Evolutionary conservation across 345 rosid species (phyloP), one percentile per base, ranked within the genome.

Genomic region (Heritiera fomes): DNA sequence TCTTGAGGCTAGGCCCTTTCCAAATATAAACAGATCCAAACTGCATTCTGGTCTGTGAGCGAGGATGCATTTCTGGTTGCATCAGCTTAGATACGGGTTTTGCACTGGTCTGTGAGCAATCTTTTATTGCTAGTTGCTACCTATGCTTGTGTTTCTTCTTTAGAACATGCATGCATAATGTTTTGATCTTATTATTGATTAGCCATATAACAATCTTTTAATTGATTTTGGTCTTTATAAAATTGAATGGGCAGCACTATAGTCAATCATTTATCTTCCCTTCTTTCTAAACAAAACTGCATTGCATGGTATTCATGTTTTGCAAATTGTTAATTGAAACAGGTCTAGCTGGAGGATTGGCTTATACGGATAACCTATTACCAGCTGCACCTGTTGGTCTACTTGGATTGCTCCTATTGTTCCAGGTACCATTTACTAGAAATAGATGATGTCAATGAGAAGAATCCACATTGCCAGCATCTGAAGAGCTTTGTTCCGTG

Each of bases 311-410:
- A 59, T n/a, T 2, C 2, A 49, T 71, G 66, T 45, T 73, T 38
- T 30, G 18, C 15, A n/a, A 76, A 18, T 43, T 82, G 52, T 69
- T 63, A 14, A 66, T 75, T 77, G 71, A 77, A 80, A 77, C 91
- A 91, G 93, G 93, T 78, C 2, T 86, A 60, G 89, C 92, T 53
- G 90, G 91, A 78, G 92, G 92, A 14, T 84, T 91, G 69, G 88
- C 87, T 65, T 91, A 90, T 75, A 70, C 89, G 12, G 79, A 91
- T 75, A 91, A 89, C 84, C 82, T 89, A 43, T 85, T 90, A 71
- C 87, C 93, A 76, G 91, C 96, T 59, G 96, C 92, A 53, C 91
- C 90, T 11, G 80, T 82, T 78, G 93, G 93, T 70, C 85, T 91
- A 8, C 93, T 91, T 77, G 91, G 93, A 63, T 83, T 90, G 82